Evolutionary conservation across 768 basidiomycete species (phyloP).

Genomic region (Agaricus blazei): DNA sequence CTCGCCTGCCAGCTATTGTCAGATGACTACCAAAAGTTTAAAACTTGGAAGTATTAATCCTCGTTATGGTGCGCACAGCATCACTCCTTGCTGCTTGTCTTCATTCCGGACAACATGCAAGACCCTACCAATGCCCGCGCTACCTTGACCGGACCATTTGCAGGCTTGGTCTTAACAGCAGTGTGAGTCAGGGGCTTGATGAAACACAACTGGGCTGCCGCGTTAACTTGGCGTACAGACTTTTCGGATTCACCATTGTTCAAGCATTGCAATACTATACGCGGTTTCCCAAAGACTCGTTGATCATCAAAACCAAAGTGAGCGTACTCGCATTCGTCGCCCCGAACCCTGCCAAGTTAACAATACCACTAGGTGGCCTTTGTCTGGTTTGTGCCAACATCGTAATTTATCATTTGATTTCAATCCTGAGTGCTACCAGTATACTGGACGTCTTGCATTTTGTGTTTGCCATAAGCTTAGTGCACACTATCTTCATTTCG

Average conservation of each 20-base stretch:
- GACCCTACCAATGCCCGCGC: too few relatives aligned
- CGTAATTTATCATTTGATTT: neutral
- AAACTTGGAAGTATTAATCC: too few relatives aligned
- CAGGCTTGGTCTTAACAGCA: too few relatives aligned
- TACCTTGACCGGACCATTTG: too few relatives aligned
- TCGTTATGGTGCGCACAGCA: too few relatives aligned
- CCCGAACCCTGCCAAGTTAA: neutral
- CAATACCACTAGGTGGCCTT: neutral
- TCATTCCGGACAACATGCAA: too few relatives aligned
- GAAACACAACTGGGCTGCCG: too few relatives aligned
- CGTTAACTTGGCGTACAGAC: neutral
- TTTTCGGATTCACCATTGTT: slow-evolving; percentile 1
- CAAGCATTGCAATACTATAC: slow-evolving; percentile 2
- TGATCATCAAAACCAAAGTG: neutral
- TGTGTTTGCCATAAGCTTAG: neutral
- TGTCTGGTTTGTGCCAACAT: neutral
- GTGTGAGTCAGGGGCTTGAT: too few relatives aligned
- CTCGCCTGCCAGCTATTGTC: too few relatives aligned
- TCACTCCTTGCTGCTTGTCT: too few relatives aligned
- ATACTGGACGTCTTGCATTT: slow-evolving; percentile 2
- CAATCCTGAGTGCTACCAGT: neutral
- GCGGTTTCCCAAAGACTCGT: neutral
- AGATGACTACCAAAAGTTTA: too few relatives aligned
- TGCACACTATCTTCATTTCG: slow-evolving; percentile 1
- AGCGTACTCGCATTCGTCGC: neutral